Percentiles rank a stretch among this genome's conserved stretches.
These are phyloP conservation scores for Echeveria elegans DNA, from an alignment of 164 flowering plant species.

Conservation along the genomic window DNA sequence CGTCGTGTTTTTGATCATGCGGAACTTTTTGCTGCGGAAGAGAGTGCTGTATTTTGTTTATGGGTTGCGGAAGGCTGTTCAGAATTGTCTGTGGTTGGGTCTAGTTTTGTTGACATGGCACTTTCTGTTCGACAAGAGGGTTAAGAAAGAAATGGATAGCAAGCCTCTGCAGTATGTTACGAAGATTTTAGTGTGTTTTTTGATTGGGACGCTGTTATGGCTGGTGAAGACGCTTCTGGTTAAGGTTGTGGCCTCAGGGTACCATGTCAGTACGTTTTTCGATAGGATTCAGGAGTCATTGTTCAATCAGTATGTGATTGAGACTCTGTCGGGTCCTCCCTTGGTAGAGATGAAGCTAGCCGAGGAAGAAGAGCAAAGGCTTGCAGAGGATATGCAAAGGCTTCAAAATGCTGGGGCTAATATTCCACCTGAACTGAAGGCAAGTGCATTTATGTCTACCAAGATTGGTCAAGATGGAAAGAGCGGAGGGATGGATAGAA, in stretches of 20 bases:
- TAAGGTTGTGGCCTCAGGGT: conserved; percentile 51
- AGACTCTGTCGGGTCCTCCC: conserved; percentile 52
- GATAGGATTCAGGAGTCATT: conserved; percentile 59
- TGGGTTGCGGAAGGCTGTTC: conserved; percentile 51
- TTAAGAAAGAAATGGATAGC: conserved; percentile 22
- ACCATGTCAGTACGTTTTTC: conserved; percentile 52
- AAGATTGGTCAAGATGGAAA: neutral
- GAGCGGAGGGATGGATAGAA: conserved; percentile 13
- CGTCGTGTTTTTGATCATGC: conserved; percentile 50
- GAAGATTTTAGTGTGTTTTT: conserved; percentile 33
- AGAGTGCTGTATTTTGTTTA: conserved; percentile 48
- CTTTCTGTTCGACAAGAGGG: conserved; percentile 36
- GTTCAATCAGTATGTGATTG: conserved; percentile 56
- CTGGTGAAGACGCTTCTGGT: conserved; percentile 42
- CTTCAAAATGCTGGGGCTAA: conserved; percentile 49
- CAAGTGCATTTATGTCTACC: conserved; percentile 10
- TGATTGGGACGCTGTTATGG: conserved; percentile 57
- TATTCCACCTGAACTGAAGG: conserved; percentile 39
- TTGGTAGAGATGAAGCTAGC: neutral
- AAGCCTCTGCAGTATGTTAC: conserved; percentile 30
- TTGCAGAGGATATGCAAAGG: conserved; percentile 24
- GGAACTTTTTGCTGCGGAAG: conserved; percentile 42
- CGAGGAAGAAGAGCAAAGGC: neutral
- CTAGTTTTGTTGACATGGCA: conserved; percentile 47
- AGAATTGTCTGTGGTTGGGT: conserved; percentile 39